Evolutionary conservation across 1,139 yeast genomes (phyloP), one percentile per base, ranked within the genome.

Genomic region (Suhomyces bokatorum): DNA sequence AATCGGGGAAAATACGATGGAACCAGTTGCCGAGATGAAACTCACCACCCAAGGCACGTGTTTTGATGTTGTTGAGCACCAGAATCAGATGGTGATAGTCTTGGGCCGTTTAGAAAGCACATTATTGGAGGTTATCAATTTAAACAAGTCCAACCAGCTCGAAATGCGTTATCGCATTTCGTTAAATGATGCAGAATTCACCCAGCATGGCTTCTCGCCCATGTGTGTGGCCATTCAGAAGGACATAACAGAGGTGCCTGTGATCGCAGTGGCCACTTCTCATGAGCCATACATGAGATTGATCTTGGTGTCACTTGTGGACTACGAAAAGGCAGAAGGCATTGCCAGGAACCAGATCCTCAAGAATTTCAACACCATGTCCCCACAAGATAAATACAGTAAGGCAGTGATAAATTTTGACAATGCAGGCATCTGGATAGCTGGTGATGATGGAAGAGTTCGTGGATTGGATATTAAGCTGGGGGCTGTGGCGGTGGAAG

Each of bases 241-340:
- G 4, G 40, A 28, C 10, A 44, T 55, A 3, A 47, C 17, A 24
- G 34, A 27, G 10, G 40, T 57, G 5, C 70, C 73, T 8, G 52
- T 69, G 47, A 53, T 81, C 15, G 80, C 80, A 0, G 75, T 83
- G 1, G 88, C 82, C 0, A 87, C 96, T 0, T 83, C 90, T 1
- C 93, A 87, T 54, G 77, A 79, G 26, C 96, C 96, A 2, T 85
- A 73, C 56, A 81, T 86, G 87, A 64, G 95, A 49, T 55, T 86
- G 10, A 72, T 87, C 3, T 60, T 83, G 0, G 71, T 80, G 0
- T 56, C 69, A 16, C 50, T 80, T n/a, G 78, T 78, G 1, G 58
- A 63, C 7, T 44, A 65, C 7, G 26, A 22, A 5, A 24, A 9
- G 5, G 32, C 36, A 7, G 15, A 27, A 6, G 38, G 33, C 6